Base-by-base conservation (phyloP, 1,284 basidiomycete species). In the Ganoderma leucocontextum region DNA sequence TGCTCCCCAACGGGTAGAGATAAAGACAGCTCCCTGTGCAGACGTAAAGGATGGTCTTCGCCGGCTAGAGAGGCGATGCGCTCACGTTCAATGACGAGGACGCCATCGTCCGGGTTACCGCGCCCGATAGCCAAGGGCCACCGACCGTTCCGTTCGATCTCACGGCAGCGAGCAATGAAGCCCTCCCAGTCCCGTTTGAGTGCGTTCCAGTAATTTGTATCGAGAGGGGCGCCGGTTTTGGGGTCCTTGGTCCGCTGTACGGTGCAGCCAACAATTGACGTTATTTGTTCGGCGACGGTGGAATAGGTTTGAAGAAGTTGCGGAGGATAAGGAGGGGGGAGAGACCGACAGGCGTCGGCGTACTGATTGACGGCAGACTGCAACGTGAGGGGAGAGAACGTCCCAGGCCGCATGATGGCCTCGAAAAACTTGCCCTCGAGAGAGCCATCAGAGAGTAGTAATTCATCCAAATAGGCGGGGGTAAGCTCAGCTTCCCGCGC, bases 101-200 rank as follows among this genome's bases (percentile, higher is more conserved):
- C 79, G 42, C 86, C 85, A 47, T 86, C 83, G 58, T 75, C 77
- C 25, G 83, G 78, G 49, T 83, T 82, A 41, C 86, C 85, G 35
- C 84, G 76, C 42, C 89, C 90, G 42, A 95, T 83, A 15, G 86
- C 85, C 17, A 97, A 84, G 0, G 95, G 95, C 91, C 93, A 94
- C 58, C 95, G 87, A 29, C 92, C 94, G 72, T 90, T 90, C 60
- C 93, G 89, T 80, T 97, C 95, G 15, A 95, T 85, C 74, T 96
- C 95, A 66, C 94, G 89, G 74, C 94, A 95, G 53, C 94, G 87
- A 15, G 96, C 92, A 71, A 97, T 90, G 76, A 97, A 95, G 1
- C 95, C 94, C 75, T 97, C 93, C 95, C 96, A 98, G 75, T 98
- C 95, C 49, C 93, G 84, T 78, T 95, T 96, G 71, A 97, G 81